Evolutionary conservation across 1,284 basidiomycete genomes (phyloP).

Genomic region (Papiliotrema flavescens): DNA sequence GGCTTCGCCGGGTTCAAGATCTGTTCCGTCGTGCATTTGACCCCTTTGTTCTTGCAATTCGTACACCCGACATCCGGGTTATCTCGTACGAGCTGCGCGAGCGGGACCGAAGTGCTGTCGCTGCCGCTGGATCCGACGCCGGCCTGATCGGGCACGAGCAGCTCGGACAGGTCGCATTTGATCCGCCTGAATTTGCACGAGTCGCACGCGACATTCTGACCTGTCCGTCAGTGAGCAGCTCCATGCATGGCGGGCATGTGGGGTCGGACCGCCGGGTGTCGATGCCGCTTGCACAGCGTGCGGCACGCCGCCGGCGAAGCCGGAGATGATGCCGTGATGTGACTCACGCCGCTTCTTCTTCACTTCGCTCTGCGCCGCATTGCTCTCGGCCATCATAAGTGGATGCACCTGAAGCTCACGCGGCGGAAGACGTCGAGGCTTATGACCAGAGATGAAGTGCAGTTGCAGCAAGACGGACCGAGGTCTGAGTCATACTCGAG

Average conservation of each 20-base stretch:
- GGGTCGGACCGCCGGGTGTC: no score
- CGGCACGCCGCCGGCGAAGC: not conserved
- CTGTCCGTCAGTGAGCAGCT: constrained; percentile 7
- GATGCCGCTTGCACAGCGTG: not conserved
- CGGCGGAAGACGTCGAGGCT: no score
- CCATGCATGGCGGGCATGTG: not conserved
- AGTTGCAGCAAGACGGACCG: no score
- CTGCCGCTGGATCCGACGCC: constrained; percentile 3
- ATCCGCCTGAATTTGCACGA: constrained; percentile 37
- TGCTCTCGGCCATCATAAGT: no score
- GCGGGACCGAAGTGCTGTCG: constrained; percentile 8
- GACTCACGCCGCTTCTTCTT: constrained; percentile 33
- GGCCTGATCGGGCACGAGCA: constrained; percentile 14
- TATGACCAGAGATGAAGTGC: no score
- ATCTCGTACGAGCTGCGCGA: constrained; percentile 24
- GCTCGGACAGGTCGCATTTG: constrained; percentile 36
- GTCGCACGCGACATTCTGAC: constrained; percentile 41
- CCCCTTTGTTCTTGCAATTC: constrained; percentile 36
- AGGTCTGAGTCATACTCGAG: no score
- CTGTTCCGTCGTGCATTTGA: constrained; percentile 36
- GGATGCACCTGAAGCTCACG: no score
- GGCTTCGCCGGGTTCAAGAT: constrained; percentile 37
- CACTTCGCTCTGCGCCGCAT: constrained; percentile 3
- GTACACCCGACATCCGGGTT: constrained; percentile 33
- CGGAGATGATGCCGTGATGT: not conserved